These are phyloP conservation scores for Botryosphaeria agaves DNA, from an alignment of 2,329 filamentous ascomycete species.

Conservation along the genomic window DNA sequence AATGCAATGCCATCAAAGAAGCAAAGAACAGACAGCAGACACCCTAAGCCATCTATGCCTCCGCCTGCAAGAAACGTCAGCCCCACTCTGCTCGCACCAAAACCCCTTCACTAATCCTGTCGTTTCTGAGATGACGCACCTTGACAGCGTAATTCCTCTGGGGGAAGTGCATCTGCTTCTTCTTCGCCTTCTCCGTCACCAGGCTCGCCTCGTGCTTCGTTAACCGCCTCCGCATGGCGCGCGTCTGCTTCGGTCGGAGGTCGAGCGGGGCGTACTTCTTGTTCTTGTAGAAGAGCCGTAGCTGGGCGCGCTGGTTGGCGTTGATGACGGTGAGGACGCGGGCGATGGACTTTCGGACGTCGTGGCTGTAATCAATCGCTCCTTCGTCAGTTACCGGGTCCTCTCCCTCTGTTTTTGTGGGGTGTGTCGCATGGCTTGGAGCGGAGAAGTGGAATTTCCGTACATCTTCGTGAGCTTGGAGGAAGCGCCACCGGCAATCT, in stretches of 20 bases:
- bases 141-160: conserved; percentile 98
- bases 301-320: conserved; percentile 95
- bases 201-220: conserved; percentile 76
- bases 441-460: conserved; percentile 23
- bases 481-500: conserved; percentile 82
- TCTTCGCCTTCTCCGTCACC: conserved; percentile 87
- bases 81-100: not conserved
- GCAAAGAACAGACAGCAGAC: not conserved
- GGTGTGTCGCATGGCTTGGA: no score
- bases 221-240: conserved; percentile 90
- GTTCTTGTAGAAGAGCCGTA: conserved; percentile 98
- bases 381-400: no score
- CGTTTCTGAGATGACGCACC: no score
- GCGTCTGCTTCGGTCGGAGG: conserved; percentile 95
- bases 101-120: not conserved
- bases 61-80: not conserved
- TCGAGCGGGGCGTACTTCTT: conserved; percentile 99
- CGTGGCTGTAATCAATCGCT: conserved; percentile 60
- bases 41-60: conserved; percentile 1
- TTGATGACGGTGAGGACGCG: conserved; percentile 99
- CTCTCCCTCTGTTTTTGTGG: no score
- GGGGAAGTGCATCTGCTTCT: conserved; percentile 90
- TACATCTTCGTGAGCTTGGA: conserved; percentile 98
- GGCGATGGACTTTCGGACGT: conserved; percentile 98
- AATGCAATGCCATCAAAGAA: not conserved